phyloP scores from a whole-genome alignment of 495 filamentous ascomycete genomes.

The Penicillium coffeae region DNA sequence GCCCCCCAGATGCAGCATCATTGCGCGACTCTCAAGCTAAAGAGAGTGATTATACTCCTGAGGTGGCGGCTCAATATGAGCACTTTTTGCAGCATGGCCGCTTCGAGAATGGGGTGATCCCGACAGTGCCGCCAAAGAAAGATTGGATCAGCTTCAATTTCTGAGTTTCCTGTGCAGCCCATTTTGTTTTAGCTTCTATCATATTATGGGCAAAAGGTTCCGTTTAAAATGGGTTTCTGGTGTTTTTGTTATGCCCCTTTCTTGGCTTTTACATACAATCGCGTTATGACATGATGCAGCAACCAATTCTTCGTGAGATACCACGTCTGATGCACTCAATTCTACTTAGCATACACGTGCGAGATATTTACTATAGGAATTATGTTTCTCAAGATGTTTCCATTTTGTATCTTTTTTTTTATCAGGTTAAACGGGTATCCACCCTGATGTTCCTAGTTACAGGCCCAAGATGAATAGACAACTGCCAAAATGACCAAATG shows the following conservation, averaged over 20 bases:
- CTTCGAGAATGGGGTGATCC: slow-evolving; percentile 63
- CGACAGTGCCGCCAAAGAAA: slow-evolving; percentile 65
- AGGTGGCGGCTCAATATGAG: slow-evolving; percentile 54
- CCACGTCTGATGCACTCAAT: too few relatives aligned
- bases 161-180: slow-evolving; percentile 24
- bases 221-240: too few relatives aligned
- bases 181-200: neutral
- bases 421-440: slow-evolving; percentile 37
- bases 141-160: slow-evolving; percentile 74
- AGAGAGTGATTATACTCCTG: slow-evolving; percentile 41
- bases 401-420: slow-evolving; percentile 39
- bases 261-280: neutral
- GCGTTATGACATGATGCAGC: neutral
- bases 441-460: slow-evolving; percentile 17
- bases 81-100: slow-evolving; percentile 55
- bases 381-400: slow-evolving; percentile 28
- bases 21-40: slow-evolving; percentile 37
- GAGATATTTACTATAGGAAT: slow-evolving; percentile 1
- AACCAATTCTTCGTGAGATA: too few relatives aligned
- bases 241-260: too few relatives aligned
- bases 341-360: too few relatives aligned
- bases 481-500: neutral
- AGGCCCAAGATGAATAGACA: slow-evolving; percentile 16
- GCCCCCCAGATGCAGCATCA: slow-evolving; percentile 53
- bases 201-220: neutral